Conservation (phyloP, 352 stramenopile genomes). For the Phytophthora quininea region DNA sequence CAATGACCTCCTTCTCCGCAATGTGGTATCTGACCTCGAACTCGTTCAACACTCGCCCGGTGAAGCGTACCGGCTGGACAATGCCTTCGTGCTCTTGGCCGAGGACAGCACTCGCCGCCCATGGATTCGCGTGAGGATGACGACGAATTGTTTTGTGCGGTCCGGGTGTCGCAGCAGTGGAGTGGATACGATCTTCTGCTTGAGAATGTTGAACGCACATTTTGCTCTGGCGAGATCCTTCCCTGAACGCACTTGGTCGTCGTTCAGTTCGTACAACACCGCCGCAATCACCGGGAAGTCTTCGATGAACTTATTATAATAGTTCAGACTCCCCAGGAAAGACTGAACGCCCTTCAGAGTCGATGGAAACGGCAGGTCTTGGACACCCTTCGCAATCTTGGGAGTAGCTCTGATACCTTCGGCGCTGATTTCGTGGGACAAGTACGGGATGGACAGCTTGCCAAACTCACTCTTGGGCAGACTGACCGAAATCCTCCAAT, state of each 20-base stretch:
- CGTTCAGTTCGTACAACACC: too few relatives aligned
- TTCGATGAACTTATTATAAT: constrained; percentile 24
- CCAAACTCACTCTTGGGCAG: constrained; percentile 29
- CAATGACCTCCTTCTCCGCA: neutral
- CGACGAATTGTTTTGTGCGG: neutral
- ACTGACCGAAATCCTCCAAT: constrained; percentile 27
- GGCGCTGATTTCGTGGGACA: constrained; percentile 3
- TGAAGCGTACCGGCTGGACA: neutral
- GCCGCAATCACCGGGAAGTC: constrained; percentile 11
- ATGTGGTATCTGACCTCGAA: neutral
- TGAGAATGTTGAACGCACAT: constrained; percentile 9
- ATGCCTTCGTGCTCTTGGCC: constrained; percentile 20
- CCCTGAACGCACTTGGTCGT: neutral
- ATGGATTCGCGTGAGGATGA: constrained; percentile 16
- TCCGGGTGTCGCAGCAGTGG: constrained; percentile 13
- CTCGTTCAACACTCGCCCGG: neutral
- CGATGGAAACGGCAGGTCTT: constrained; percentile 1
- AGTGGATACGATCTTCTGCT: constrained; percentile 8
- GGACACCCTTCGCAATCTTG: too few relatives aligned
- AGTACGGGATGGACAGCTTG: constrained; percentile 14
- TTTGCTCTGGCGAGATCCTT: neutral
- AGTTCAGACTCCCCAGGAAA: constrained; percentile 22
- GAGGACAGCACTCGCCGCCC: constrained; percentile 2
- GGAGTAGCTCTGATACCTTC: constrained; percentile 13
- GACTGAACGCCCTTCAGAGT: constrained; percentile 13